Percentiles rank a stretch among this genome's conserved stretches.
Evolutionary conservation across 805 yeast genomes (phyloP).

Genomic region (Metschnikowia orientalis): DNA sequence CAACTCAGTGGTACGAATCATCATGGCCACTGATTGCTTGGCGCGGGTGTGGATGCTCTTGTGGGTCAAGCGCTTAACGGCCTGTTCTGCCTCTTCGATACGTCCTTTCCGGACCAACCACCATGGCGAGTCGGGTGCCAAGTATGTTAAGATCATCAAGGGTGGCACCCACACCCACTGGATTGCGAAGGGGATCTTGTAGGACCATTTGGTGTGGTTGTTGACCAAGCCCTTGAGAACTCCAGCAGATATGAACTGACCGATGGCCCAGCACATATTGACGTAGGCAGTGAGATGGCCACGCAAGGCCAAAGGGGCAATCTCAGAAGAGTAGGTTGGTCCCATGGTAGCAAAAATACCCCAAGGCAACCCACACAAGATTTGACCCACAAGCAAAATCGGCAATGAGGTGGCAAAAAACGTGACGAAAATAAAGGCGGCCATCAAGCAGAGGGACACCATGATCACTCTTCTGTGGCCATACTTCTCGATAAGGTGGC

Average conservation of each 20-base stretch:
- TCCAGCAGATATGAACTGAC: conserved; percentile 54
- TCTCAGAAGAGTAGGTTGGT: conserved; percentile 55
- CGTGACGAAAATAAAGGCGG: conserved; percentile 42
- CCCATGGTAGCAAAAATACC: conserved; percentile 53
- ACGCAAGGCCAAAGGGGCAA: conserved; percentile 49
- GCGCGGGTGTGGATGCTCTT: conserved; percentile 18
- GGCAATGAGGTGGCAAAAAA: conserved; percentile 42
- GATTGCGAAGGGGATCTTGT: conserved; percentile 51
- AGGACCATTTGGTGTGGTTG: conserved; percentile 31
- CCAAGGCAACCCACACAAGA: conserved; percentile 47
- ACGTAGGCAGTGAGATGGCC: conserved; percentile 46
- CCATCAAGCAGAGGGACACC: conserved; percentile 22
- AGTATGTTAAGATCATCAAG: conserved; percentile 35
- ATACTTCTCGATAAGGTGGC: conserved; percentile 37
- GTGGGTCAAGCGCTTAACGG: conserved; percentile 7
- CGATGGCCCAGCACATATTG: conserved; percentile 52
- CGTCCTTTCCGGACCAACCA: conserved; percentile 45
- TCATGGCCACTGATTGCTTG: conserved; percentile 17
- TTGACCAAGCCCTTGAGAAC: conserved; percentile 37
- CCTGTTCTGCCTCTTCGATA: conserved; percentile 38
- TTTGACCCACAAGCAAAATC: conserved; percentile 40
- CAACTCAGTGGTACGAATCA: conserved; percentile 31
- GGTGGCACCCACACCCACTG: conserved; percentile 62
- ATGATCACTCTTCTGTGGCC: conserved; percentile 42
- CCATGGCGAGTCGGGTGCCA: conserved; percentile 59